A percentile compares a stretch with the other conserved stretches of the same genome.
phyloP scores from a whole-genome alignment of 2,329 filamentous ascomycete genomes.

The Nemania sp. region DNA sequence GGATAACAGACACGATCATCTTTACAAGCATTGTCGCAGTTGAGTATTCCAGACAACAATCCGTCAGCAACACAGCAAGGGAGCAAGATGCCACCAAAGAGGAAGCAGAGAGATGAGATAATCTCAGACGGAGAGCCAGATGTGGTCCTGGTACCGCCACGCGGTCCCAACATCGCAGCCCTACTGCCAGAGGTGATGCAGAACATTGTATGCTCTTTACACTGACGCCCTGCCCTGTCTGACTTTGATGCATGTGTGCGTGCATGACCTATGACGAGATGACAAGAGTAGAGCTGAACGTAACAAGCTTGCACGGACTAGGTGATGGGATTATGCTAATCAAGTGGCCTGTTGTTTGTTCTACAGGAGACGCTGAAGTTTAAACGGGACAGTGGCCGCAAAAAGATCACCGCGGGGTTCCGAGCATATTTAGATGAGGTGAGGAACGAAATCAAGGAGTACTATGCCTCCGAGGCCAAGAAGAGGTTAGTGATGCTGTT shows the following conservation, averaged over 20 bases:
- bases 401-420: conserved; percentile 28
- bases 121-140: conserved; percentile 19
- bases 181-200: conserved; percentile 29
- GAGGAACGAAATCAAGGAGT: conserved; percentile 26
- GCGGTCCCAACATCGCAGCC: conserved; percentile 9
- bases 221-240: not conserved
- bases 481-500: conserved; percentile 27
- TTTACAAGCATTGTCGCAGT: not conserved
- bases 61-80: not conserved
- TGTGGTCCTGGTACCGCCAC: conserved; percentile 16
- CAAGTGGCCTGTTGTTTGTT: not conserved
- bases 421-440: conserved; percentile 17
- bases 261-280: not conserved
- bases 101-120: not conserved
- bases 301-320: not conserved
- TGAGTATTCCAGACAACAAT: not conserved
- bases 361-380: conserved; percentile 31
- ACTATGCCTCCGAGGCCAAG: conserved; percentile 27
- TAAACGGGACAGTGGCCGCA: conserved; percentile 27
- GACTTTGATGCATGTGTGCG: not conserved
- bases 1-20: not conserved
- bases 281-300: not conserved
- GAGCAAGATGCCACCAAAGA: conserved; percentile 22
- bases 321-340: conserved; percentile 18
- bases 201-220: conserved; percentile 32